These are phyloP conservation scores for Aspergillus pseudonomiae DNA, from an alignment of 2,329 filamentous ascomycete species.

Conservation along the genomic window DNA sequence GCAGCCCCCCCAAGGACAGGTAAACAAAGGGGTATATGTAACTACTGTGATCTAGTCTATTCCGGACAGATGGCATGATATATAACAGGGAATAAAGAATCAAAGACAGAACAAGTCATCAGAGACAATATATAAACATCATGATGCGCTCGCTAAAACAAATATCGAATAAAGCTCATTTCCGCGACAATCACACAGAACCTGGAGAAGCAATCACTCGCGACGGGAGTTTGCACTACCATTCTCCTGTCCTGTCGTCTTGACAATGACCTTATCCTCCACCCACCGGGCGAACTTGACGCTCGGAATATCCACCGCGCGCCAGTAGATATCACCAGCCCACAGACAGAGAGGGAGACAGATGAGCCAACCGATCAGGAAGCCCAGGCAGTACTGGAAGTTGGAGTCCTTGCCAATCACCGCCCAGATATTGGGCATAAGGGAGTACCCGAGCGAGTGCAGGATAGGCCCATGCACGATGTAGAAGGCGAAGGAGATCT, in stretches of 20 bases:
- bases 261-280: slow-evolving; percentile 40
- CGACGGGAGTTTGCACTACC: slow-evolving; percentile 6
- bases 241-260: slow-evolving; percentile 16
- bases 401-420: slow-evolving; percentile 44
- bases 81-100: not conserved
- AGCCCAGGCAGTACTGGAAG: slow-evolving; percentile 43
- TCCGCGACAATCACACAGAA: not conserved
- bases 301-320: slow-evolving; percentile 56
- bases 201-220: slow-evolving; percentile 10
- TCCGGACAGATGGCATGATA: not conserved
- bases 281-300: slow-evolving; percentile 56
- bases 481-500: slow-evolving; percentile 52
- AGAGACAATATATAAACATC: not conserved
- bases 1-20: not conserved
- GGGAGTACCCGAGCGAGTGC: slow-evolving; percentile 46
- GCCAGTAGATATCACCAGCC: slow-evolving; percentile 63
- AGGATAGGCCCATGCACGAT: slow-evolving; percentile 51
- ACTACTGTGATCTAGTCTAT: not conserved
- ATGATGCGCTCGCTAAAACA: slow-evolving; percentile 7
- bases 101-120: not conserved
- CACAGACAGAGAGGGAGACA: slow-evolving; percentile 52
- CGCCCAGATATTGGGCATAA: slow-evolving; percentile 47
- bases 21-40: slow-evolving; percentile 1
- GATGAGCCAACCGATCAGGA: slow-evolving; percentile 43
- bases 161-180: slow-evolving; percentile 11